Percentiles rank a stretch among this genome's conserved stretches.
These are phyloP conservation scores for Candida hispaniensis DNA, from an alignment of 805 yeast genomes.

Conservation along the genomic window DNA sequence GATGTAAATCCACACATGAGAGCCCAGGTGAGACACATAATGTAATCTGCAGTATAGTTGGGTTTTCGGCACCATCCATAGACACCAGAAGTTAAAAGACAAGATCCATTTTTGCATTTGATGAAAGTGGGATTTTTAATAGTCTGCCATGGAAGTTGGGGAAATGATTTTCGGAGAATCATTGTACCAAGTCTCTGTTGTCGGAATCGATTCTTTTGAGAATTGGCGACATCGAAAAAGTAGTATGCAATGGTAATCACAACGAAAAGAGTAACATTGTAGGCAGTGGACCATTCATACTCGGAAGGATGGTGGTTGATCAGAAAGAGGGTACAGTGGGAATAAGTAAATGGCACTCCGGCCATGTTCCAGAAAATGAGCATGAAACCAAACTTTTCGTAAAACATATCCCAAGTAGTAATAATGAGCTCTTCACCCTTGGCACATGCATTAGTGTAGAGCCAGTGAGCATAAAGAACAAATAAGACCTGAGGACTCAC, in stretches of 20 bases:
- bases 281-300: slow-evolving; percentile 59
- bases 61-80: slow-evolving; percentile 84
- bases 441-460: slow-evolving; percentile 92
- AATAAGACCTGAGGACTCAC: slow-evolving; percentile 66
- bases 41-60: slow-evolving; percentile 90
- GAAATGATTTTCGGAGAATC: slow-evolving; percentile 74
- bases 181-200: slow-evolving; percentile 63
- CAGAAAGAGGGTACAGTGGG: slow-evolving; percentile 81
- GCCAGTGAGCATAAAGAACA: slow-evolving; percentile 76
- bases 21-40: slow-evolving; percentile 86
- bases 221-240: slow-evolving; percentile 90
- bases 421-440: slow-evolving; percentile 97
- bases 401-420: slow-evolving; percentile 99
- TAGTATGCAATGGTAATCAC: slow-evolving; percentile 64
- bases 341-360: slow-evolving; percentile 96
- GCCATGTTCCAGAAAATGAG: slow-evolving; percentile 97
- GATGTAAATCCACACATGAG: slow-evolving; percentile 78
- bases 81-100: slow-evolving; percentile 89
- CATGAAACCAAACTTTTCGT: slow-evolving; percentile 99
- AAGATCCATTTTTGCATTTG: slow-evolving; percentile 73
- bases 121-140: slow-evolving; percentile 77
- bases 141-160: slow-evolving; percentile 77
- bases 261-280: slow-evolving; percentile 46
- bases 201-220: slow-evolving; percentile 90
- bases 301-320: slow-evolving; percentile 75